phyloP scores from a whole-genome alignment of 148 eudicot species.

The Cornus florida region DNA sequence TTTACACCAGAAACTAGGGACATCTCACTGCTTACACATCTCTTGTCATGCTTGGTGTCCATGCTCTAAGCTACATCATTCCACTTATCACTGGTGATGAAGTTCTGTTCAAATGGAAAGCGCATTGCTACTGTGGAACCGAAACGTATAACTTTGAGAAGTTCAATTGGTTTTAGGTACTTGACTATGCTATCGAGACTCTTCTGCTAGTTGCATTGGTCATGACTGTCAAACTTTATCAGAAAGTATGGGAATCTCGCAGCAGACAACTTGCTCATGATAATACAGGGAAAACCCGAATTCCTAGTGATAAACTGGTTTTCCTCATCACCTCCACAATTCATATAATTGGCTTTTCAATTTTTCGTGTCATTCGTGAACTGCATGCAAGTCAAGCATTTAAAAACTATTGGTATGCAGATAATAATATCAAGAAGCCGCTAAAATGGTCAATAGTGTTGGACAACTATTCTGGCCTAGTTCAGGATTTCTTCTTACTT shows the following conservation, averaged over 20 bases:
- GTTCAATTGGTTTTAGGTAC: background rate
- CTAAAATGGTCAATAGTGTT: background rate
- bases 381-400: background rate
- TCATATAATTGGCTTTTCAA: background rate
- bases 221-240: background rate
- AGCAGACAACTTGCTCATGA: background rate
- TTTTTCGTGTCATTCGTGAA: background rate
- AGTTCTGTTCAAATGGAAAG: too few species aligned
- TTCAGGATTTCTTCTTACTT: conserved; percentile 5
- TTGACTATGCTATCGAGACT: background rate
- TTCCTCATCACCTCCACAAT: background rate
- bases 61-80: too few species aligned
- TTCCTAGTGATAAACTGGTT: conserved; percentile 1
- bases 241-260: background rate
- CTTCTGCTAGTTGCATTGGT: background rate
- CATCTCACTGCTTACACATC: too few species aligned
- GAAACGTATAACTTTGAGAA: background rate
- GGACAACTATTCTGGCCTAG: background rate
- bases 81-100: too few species aligned
- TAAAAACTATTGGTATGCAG: background rate
- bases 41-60: too few species aligned
- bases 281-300: background rate
- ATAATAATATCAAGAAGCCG: background rate
- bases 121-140: too few species aligned
- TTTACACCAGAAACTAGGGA: too few species aligned